Evolutionary conservation across 495 filamentous ascomycete species (phyloP).

Genomic region (Penicillium goetzii): DNA sequence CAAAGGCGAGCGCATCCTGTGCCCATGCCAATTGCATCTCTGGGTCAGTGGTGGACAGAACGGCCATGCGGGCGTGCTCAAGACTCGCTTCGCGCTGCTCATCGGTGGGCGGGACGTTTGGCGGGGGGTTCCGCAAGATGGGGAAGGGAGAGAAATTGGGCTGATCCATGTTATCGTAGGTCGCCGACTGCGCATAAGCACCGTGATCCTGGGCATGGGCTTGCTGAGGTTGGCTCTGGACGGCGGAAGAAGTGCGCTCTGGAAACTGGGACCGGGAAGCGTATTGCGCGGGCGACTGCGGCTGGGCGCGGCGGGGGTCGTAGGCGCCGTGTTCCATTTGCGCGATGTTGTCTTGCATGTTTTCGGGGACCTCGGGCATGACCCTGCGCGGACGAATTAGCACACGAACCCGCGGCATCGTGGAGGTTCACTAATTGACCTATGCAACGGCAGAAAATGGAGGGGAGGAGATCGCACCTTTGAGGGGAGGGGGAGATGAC

Average conservation of each 20-base stretch:
- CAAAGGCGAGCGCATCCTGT: conserved; percentile 85
- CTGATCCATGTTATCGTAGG: conserved; percentile 58
- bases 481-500: conserved; percentile 84
- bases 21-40: conserved; percentile 98
- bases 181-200: conserved; percentile 47
- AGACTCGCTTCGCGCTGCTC: conserved; percentile 90
- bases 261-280: conserved; percentile 40
- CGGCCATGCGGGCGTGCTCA: conserved; percentile 77
- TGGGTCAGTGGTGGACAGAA: conserved; percentile 92
- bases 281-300: conserved; percentile 43
- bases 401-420: conserved; percentile 32
- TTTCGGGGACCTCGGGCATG: conserved; percentile 77
- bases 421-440: neutral
- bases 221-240: conserved; percentile 39
- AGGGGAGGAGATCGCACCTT: conserved; percentile 58
- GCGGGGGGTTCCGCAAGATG: conserved; percentile 74
- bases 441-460: neutral
- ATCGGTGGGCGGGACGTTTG: conserved; percentile 92
- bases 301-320: conserved; percentile 46
- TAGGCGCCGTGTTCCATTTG: conserved; percentile 82
- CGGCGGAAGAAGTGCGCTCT: conserved; percentile 46
- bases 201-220: conserved; percentile 37
- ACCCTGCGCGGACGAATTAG: conserved; percentile 53
- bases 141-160: conserved; percentile 93
- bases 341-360: conserved; percentile 90